Conservation (phyloP, 345 rosid genomes). For the Turnera subulata region DNA sequence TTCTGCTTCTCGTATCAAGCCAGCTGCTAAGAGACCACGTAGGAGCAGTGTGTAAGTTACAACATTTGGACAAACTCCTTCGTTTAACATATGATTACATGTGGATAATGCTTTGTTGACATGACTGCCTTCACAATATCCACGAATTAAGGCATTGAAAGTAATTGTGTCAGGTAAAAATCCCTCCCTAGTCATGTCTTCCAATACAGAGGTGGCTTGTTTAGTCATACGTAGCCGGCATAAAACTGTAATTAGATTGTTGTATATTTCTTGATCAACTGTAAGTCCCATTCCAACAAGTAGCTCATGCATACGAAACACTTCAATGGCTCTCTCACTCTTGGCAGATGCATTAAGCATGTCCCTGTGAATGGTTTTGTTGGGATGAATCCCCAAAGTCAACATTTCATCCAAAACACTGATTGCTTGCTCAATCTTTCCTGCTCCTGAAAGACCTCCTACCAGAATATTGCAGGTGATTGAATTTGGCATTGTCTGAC, state of each 20-base stretch:
- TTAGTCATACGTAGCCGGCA: slow-evolving; percentile 79
- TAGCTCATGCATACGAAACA: slow-evolving; percentile 53
- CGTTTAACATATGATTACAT: slow-evolving; percentile 48
- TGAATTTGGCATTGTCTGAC: slow-evolving; percentile 45
- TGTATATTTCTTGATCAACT: slow-evolving; percentile 50
- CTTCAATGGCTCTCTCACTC: slow-evolving; percentile 45
- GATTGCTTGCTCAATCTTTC: slow-evolving; percentile 48
- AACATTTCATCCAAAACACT: slow-evolving; percentile 53
- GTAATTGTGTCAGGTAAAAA: slow-evolving; percentile 46
- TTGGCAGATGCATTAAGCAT: slow-evolving; percentile 54
- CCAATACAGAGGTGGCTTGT: slow-evolving; percentile 53
- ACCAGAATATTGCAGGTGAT: slow-evolving; percentile 62
- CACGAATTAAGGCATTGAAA: slow-evolving; percentile 68
- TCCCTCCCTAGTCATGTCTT: slow-evolving; percentile 53
- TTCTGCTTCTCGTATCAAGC: slow-evolving; percentile 45
- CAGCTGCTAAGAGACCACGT: slow-evolving; percentile 47
- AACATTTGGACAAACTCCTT: slow-evolving; percentile 52
- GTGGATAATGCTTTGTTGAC: slow-evolving; percentile 43
- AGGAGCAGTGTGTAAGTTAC: slow-evolving; percentile 68
- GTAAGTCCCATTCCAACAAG: slow-evolving; percentile 54
- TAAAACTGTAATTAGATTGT: slow-evolving; percentile 54
- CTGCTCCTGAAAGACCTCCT: slow-evolving; percentile 46
- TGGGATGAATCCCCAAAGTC: slow-evolving; percentile 46
- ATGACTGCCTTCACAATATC: slow-evolving; percentile 59
- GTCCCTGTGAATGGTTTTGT: slow-evolving; percentile 40